These are phyloP conservation scores for Stromatinia cepivora DNA, from an alignment of 2,329 filamentous ascomycete species.

Conservation along the genomic window DNA sequence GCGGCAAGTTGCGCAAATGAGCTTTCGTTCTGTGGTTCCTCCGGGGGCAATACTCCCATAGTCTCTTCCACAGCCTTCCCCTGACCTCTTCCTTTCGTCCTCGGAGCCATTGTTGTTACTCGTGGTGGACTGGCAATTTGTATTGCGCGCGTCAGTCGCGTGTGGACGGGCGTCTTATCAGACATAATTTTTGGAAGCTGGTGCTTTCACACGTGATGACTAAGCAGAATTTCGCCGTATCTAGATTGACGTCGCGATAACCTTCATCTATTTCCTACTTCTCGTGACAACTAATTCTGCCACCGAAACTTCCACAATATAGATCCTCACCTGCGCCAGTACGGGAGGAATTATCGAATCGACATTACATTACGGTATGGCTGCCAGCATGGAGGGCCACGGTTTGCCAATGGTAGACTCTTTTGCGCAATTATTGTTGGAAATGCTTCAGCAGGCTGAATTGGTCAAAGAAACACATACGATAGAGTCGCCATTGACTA, in stretches of 20 bases:
- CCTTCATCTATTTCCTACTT: not conserved
- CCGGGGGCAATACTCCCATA: constrained; percentile 58
- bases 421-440: constrained; percentile 55
- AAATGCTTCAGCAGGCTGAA: constrained; percentile 60
- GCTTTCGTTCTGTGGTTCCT: constrained; percentile 69
- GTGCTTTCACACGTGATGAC: constrained; percentile 4
- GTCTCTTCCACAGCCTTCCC: constrained; percentile 43
- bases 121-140: constrained; percentile 23
- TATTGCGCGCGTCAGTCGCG: constrained; percentile 25
- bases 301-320: not conserved
- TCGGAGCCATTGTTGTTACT: constrained; percentile 38
- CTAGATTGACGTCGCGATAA: constrained; percentile 10
- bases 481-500: constrained; percentile 74
- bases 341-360: not conserved
- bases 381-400: constrained; percentile 51
- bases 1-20: constrained; percentile 76
- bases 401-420: constrained; percentile 55
- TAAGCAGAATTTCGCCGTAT: constrained; percentile 11
- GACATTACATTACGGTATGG: not conserved
- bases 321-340: not conserved
- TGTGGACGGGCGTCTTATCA: constrained; percentile 8
- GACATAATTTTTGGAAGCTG: constrained; percentile 19
- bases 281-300: constrained; percentile 18
- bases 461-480: constrained; percentile 57
- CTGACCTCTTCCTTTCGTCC: constrained; percentile 33